These are phyloP conservation scores for Metarhizium sp. DNA, from an alignment of 2,329 filamentous ascomycete species.

Conservation along the genomic window DNA sequence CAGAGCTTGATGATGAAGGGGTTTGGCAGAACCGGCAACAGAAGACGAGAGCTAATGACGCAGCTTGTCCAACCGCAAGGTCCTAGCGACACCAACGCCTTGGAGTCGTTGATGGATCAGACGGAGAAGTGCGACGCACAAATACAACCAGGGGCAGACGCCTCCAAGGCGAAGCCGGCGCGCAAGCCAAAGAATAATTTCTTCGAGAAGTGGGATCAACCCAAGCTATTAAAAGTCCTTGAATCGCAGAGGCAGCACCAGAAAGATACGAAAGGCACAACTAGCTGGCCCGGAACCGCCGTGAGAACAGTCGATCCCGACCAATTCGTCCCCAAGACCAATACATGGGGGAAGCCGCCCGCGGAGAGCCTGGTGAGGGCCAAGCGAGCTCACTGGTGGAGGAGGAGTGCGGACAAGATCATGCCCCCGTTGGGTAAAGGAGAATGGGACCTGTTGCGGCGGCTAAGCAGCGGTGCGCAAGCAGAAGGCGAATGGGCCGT, in stretches of 20 bases:
- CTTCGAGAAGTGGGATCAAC: constrained; percentile 39
- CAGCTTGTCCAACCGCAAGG: constrained; percentile 26
- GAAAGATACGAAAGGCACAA: constrained; percentile 10
- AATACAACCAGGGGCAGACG: background rate
- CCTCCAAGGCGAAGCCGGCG: background rate
- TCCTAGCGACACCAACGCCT: constrained; percentile 29
- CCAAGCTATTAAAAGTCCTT: constrained; percentile 33
- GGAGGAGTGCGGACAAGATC: constrained; percentile 30
- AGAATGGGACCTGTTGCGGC: constrained; percentile 48
- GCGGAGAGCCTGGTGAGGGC: constrained; percentile 27
- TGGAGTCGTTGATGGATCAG: constrained; percentile 24
- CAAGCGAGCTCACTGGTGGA: constrained; percentile 41
- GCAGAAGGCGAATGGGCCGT: constrained; percentile 25
- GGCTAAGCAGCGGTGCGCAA: constrained; percentile 33
- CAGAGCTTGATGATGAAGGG: constrained; percentile 35
- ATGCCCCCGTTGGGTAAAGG: constrained; percentile 43
- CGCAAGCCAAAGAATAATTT: constrained; percentile 17
- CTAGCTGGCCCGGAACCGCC: constrained; percentile 15
- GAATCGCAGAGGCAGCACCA: constrained; percentile 30
- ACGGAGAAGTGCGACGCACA: background rate
- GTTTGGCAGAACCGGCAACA: constrained; percentile 44
- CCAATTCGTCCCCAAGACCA: constrained; percentile 28
- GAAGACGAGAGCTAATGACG: constrained; percentile 37
- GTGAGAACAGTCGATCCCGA: constrained; percentile 25
- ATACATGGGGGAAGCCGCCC: constrained; percentile 40